Evolutionary conservation across 192 early-diverging fungal genomes (phyloP), one percentile per base, ranked within the genome.

Genomic region (Thoreauomyces humboldtii): DNA sequence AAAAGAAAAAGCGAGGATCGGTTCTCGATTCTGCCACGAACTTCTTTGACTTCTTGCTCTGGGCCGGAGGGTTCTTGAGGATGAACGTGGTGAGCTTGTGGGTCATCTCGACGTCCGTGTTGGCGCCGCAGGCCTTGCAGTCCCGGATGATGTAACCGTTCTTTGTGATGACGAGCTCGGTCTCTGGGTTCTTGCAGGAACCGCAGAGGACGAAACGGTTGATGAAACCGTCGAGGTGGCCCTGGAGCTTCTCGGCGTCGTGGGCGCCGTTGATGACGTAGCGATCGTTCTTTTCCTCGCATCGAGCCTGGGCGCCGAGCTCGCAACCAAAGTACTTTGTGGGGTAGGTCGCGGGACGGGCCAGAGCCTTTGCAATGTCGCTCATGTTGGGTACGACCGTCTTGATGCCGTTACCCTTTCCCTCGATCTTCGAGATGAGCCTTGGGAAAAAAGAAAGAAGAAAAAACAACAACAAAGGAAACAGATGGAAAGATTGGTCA

Each of bases 381-480:
- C 86, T 63, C 89, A 99, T 97, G 86, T 99, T 99, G 57, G 91
- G 89, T 65, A 99, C 81, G 45, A 96, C 92, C 6, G 96, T 99
- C 78, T 99, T 99, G 78, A 99, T 98, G 60, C 95, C 95, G 81
- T 99, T 99, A 45, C 96, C 96, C 75, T 91, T 92, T 63, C 96
- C 96, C 73, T 99, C 96, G 46, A 98, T 88, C 86, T 93, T 86
- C 29, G 77, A 71, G 59, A 76, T 63, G 46, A 77, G 48, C 59
- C 42, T 45, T 34, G 11, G 29, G 31, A 34, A 0, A 28, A 15
- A n/a, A 22, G 17, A 57, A 33, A 33, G n/a, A 17, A 12, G 12
- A 35, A n/a, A n/a, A n/a, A n/a, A n/a, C n/a, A n/a, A n/a, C n/a
- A n/a, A n/a, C n/a, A n/a, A n/a, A n/a, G n/a, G n/a, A n/a, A n/a